A percentile compares a stretch with the other conserved stretches of the same genome.
Evolutionary conservation across 2,329 filamentous ascomycete species (phyloP).

Genomic region (Penicillium sp.): DNA sequence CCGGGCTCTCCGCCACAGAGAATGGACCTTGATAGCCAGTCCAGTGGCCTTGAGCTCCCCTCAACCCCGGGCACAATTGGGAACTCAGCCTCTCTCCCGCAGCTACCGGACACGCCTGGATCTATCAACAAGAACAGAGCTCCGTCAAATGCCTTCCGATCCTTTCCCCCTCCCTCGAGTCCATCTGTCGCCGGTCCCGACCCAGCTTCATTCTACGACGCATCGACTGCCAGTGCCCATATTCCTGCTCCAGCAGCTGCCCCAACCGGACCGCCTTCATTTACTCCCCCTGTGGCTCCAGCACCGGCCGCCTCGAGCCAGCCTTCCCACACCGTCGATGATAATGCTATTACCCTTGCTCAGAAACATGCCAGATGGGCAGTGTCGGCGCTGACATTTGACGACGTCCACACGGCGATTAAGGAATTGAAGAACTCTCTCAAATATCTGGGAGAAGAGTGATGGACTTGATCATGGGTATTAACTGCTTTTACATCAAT

Average conservation of each 20-base stretch:
- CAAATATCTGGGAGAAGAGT: conserved; percentile 61
- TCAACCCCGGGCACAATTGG: conserved; percentile 40
- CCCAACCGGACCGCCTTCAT: conserved; percentile 14
- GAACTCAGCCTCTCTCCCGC: conserved; percentile 24
- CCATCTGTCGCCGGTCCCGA: conserved; percentile 26
- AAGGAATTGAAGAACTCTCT: conserved; percentile 78
- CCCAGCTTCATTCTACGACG: conserved; percentile 23
- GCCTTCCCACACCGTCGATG: conserved; percentile 50
- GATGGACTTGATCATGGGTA: not conserved
- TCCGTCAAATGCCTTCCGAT: conserved; percentile 36
- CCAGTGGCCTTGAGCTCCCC: conserved; percentile 36
- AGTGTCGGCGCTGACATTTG: conserved; percentile 93
- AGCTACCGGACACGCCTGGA: conserved; percentile 35
- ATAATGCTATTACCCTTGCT: conserved; percentile 74
- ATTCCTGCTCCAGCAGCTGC: conserved; percentile 18
- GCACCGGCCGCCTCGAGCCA: conserved; percentile 21
- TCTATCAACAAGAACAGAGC: conserved; percentile 15
- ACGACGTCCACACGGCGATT: conserved; percentile 87
- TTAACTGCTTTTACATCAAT: not conserved
- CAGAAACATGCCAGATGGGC: conserved; percentile 98
- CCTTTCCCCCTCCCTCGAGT: conserved; percentile 39
- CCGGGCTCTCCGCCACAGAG: conserved; percentile 25
- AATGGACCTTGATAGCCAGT: conserved; percentile 38
- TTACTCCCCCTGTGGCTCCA: conserved; percentile 24
- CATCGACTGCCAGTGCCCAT: conserved; percentile 16